Evolutionary conservation across 805 yeast species (phyloP).

Genomic region (Myxozyma nipponensis): DNA sequence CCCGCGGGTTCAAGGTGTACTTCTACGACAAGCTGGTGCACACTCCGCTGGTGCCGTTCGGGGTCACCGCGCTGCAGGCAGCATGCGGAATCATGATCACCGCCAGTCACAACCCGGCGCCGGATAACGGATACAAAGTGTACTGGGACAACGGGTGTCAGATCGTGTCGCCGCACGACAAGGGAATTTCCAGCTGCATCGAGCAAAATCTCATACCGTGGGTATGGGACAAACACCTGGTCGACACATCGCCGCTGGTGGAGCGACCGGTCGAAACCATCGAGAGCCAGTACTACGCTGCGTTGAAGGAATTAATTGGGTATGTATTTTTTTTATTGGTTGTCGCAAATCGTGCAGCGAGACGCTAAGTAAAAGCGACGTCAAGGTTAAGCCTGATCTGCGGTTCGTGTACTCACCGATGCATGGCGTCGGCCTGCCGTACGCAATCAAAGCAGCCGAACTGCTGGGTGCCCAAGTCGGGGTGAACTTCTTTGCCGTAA

Average conservation of each 20-base stretch:
- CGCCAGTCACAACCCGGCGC: slow-evolving; percentile 60
- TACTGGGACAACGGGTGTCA: slow-evolving; percentile 94
- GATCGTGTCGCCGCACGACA: slow-evolving; percentile 88
- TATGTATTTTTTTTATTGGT: background rate
- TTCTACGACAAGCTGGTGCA: slow-evolving; percentile 45
- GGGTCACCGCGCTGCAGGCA: slow-evolving; percentile 59
- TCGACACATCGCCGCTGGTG: slow-evolving; percentile 19
- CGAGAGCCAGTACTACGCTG: slow-evolving; percentile 13
- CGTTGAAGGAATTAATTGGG: slow-evolving; percentile 7
- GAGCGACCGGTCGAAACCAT: slow-evolving; percentile 19
- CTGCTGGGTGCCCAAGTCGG: slow-evolving; percentile 39
- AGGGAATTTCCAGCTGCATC: slow-evolving; percentile 63
- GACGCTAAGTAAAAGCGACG: slow-evolving; percentile 25
- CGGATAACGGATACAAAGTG: slow-evolving; percentile 90
- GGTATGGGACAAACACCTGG: slow-evolving; percentile 42
- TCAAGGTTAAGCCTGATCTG: slow-evolving; percentile 30
- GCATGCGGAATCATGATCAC: slow-evolving; percentile 89
- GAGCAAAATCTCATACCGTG: slow-evolving; percentile 59
- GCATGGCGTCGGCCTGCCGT: slow-evolving; percentile 88
- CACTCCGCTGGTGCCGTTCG: slow-evolving; percentile 91
- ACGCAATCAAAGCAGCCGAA: slow-evolving; percentile 45
- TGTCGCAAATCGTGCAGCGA: background rate
- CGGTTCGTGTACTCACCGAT: slow-evolving; percentile 83
- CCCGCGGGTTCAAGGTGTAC: slow-evolving; percentile 65
- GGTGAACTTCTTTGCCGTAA: slow-evolving; percentile 44